Percentiles rank a stretch among this genome's conserved stretches.
These are phyloP conservation scores for Coix lacrymajobi DNA, from an alignment of 176 grass and related monocot species.

Conservation along the genomic window DNA sequence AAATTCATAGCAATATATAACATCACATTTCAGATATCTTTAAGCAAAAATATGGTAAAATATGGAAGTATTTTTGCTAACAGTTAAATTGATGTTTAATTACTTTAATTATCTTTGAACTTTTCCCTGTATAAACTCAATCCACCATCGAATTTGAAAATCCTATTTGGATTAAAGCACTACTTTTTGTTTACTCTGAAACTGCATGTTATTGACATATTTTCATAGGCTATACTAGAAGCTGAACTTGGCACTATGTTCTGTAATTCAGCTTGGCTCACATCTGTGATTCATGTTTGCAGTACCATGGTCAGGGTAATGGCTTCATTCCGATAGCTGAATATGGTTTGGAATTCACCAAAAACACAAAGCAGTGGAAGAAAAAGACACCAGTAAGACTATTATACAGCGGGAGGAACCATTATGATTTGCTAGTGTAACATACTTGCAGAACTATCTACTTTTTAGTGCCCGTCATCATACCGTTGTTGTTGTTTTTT, in stretches of 20 bases:
- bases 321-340: conserved; percentile 92
- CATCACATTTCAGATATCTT: neutral
- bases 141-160: neutral
- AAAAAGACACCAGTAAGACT: conserved; percentile 70
- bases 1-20: neutral
- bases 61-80: neutral
- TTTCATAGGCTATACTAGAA: neutral
- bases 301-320: conserved; percentile 61
- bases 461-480: neutral
- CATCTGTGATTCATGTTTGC: conserved; percentile 16
- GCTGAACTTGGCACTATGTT: neutral
- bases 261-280: neutral
- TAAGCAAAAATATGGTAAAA: neutral
- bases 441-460: neutral
- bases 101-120: neutral
- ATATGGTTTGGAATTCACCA: conserved; percentile 77
- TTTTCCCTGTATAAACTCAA: neutral
- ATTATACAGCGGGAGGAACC: conserved; percentile 76
- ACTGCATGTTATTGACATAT: neutral
- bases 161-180: neutral
- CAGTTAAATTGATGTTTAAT: neutral
- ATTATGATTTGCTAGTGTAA: conserved; percentile 85
- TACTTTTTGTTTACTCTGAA: neutral
- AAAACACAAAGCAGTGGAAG: conserved; percentile 53
- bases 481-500: neutral